Evolutionary conservation across 257 asterid genomes (phyloP).

Genomic region (Salvia miltiorrhiza): DNA sequence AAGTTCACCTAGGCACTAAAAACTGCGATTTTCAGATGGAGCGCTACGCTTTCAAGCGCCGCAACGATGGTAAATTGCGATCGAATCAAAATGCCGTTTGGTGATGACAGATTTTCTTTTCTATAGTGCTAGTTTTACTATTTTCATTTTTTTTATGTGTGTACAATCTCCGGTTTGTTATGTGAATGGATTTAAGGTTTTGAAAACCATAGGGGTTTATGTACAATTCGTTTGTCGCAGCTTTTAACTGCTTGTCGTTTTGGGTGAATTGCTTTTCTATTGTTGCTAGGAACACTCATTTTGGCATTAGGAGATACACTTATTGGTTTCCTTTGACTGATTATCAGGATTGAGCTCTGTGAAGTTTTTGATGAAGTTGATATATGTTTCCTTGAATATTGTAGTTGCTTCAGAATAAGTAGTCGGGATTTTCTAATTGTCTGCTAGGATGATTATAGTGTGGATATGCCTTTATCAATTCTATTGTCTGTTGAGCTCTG

Average conservation of each 20-base stretch:
- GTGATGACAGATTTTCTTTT: neutral
- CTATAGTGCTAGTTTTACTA: neutral
- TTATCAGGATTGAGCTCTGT: neutral
- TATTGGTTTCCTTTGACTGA: neutral
- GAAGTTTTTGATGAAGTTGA: neutral
- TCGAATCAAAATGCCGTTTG: neutral
- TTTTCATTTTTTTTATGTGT: neutral
- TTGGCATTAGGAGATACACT: neutral
- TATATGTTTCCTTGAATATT: neutral
- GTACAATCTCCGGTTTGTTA: neutral
- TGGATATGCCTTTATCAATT: neutral
- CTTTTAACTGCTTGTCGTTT: neutral
- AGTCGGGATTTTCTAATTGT: neutral
- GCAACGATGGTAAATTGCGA: conserved; percentile 32
- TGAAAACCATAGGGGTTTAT: too few relatives aligned
- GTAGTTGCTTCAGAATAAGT: neutral
- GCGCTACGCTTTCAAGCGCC: conserved; percentile 36
- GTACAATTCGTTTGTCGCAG: neutral
- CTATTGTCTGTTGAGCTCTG: neutral
- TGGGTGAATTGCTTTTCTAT: neutral
- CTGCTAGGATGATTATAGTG: neutral
- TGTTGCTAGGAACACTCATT: neutral
- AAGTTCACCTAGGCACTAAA: conserved; percentile 40
- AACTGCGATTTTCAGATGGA: conserved; percentile 40
- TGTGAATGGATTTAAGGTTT: neutral